Conservation (phyloP, 2,329 filamentous ascomycete genomes). For the Ceratocystis eucalypticola region DNA sequence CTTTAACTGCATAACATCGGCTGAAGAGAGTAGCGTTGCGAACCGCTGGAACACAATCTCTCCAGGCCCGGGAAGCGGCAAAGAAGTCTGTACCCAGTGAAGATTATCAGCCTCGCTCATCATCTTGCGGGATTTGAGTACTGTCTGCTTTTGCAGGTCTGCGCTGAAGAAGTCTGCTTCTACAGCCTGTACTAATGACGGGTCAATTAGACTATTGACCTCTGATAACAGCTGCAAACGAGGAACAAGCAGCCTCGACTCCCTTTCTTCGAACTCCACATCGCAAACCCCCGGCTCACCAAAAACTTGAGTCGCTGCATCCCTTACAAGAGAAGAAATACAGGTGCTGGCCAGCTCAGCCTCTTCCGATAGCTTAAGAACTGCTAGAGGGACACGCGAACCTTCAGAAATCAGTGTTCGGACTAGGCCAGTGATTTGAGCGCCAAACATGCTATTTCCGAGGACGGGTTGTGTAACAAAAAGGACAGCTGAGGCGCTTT, state of each 20-base stretch:
- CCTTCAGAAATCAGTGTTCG: slow-evolving; percentile 39
- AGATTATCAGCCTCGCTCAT: neutral
- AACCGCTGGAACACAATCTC: neutral
- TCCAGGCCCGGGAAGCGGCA: neutral
- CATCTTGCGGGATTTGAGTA: slow-evolving; percentile 3
- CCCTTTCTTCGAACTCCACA: slow-evolving; percentile 31
- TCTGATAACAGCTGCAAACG: slow-evolving; percentile 30
- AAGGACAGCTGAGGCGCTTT: slow-evolving; percentile 29
- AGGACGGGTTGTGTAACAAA: slow-evolving; percentile 35
- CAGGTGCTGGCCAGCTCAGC: slow-evolving; percentile 31
- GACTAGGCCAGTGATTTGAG: slow-evolving; percentile 34
- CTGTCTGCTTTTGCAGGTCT: neutral
- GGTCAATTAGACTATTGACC: slow-evolving; percentile 36
- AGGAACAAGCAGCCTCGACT: slow-evolving; percentile 31
- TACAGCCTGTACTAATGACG: slow-evolving; percentile 2
- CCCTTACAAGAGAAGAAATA: neutral
- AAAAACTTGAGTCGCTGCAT: slow-evolving; percentile 9
- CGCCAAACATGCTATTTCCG: slow-evolving; percentile 26
- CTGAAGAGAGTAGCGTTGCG: neutral
- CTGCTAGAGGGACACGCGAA: slow-evolving; percentile 24
- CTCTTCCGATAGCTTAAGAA: slow-evolving; percentile 24
- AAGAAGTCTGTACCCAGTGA: neutral
- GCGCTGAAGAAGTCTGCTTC: neutral
- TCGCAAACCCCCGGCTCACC: slow-evolving; percentile 1
- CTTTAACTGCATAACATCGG: neutral